Evolutionary conservation across 2,329 filamentous ascomycete genomes (phyloP).

Genomic region (Exophiala dermatitidis): DNA sequence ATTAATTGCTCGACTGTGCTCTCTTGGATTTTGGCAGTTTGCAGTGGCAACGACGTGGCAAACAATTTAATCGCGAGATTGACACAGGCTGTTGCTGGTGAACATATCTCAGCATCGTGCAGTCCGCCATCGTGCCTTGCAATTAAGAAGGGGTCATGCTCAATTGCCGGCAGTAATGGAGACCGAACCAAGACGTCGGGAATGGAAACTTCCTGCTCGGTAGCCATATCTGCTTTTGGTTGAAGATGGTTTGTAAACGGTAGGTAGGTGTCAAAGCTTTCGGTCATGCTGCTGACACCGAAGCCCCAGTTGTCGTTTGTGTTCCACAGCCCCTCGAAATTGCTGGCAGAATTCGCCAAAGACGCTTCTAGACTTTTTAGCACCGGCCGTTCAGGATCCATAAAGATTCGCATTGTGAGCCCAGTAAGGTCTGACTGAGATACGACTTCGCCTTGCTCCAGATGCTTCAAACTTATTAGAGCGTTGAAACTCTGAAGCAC

Average conservation of each 20-base stretch:
- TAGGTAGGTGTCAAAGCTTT: conserved; percentile 64
- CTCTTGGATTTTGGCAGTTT: conserved; percentile 86
- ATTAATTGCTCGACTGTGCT: conserved; percentile 91
- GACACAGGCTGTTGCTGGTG: conserved; percentile 84
- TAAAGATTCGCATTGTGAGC: conserved; percentile 81
- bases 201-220: conserved; percentile 20
- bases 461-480: conserved; percentile 78
- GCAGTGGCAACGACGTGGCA: conserved; percentile 80
- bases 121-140: conserved; percentile 11
- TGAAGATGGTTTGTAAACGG: conserved; percentile 45
- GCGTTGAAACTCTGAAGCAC: conserved; percentile 94
- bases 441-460: conserved; percentile 75
- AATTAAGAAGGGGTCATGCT: conserved; percentile 57
- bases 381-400: conserved; percentile 80
- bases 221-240: conserved; percentile 29
- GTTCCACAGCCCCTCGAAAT: conserved; percentile 93
- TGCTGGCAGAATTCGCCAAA: conserved; percentile 81
- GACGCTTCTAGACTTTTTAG: conserved; percentile 74
- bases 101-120: conserved; percentile 32
- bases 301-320: conserved; percentile 91
- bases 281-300: conserved; percentile 78
- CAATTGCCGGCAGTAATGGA: conserved; percentile 29
- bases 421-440: conserved; percentile 88
- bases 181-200: conserved; percentile 22
- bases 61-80: conserved; percentile 92